Conservation (phyloP, 2,329 filamentous ascomycete genomes). For the Chaetomiaceae sp. region DNA sequence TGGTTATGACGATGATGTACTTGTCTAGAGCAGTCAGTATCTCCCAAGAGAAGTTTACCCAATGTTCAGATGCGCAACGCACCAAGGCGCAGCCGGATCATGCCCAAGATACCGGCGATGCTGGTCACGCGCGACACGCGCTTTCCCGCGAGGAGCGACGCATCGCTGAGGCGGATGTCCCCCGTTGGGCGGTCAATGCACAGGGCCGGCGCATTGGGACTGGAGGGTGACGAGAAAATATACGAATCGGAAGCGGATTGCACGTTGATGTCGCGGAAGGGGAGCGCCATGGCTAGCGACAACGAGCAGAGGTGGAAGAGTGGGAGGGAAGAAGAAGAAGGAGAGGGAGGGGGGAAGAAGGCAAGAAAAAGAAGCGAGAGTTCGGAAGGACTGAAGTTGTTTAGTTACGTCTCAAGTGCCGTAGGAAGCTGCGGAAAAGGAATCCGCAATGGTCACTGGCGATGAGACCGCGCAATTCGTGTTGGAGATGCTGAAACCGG, state of each 20-base stretch:
- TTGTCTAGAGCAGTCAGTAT: constrained; percentile 55
- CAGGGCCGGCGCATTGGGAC: constrained; percentile 78
- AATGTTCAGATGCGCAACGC: constrained; percentile 28
- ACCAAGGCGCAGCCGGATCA: constrained; percentile 91
- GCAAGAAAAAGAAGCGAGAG: background rate
- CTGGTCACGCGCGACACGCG: constrained; percentile 71
- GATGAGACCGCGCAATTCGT: background rate
- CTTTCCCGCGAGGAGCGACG: constrained; percentile 66
- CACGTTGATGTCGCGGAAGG: constrained; percentile 95
- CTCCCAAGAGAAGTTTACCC: background rate
- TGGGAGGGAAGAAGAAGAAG: no score
- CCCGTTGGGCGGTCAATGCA: constrained; percentile 89
- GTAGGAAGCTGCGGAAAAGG: background rate
- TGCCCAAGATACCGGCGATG: constrained; percentile 88
- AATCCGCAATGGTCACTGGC: no score
- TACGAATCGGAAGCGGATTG: constrained; percentile 88
- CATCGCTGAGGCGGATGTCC: constrained; percentile 79
- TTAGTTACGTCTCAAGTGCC: constrained; percentile 2
- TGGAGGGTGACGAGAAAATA: constrained; percentile 93
- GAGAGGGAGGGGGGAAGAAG: background rate
- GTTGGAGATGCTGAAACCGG: background rate
- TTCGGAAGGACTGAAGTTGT: background rate
- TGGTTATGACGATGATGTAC: constrained; percentile 94
- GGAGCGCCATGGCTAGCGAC: constrained; percentile 39
- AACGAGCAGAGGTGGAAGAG: no score